Base-by-base conservation (phyloP, 139 green algal species). In the Medakamo hakoo region DNA sequence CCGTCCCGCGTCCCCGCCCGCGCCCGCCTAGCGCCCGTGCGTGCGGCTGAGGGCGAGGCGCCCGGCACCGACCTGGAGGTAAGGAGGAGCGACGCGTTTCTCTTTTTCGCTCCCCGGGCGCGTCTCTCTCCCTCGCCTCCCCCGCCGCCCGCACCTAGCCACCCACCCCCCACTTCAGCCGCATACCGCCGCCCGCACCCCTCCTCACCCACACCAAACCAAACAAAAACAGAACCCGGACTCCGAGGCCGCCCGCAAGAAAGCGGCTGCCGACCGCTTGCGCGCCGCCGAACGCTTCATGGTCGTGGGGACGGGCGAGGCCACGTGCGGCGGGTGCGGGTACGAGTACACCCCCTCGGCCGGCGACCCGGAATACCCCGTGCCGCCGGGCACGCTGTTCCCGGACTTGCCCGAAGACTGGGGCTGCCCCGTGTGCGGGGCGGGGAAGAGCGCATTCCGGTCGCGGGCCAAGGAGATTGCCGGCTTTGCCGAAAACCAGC, bases 401-500 rank as follows among this genome's bases (percentile, higher is more conserved):
- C 48, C 84, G 80, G 70, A 89, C 1, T 66, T 96, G 27, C 91
- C 91, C 2, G 78, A 79, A 1, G 91, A 98, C 60, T 98, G 92
- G 73, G 59, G 78, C n/a, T 98, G 91, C 68, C 91, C 91, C 21
- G 79, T 89, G 21, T 98, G 91, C 66, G 84, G 82, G 25, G 82
- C 86, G 1, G 64, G 71, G 23, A 90, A 91, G 71, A 55, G 30
- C 5, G 71, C 76, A 24, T 98, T 98, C 73, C 48, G 86, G 62
- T 71, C 63, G 27, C 87, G 79, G 66, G 76, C 81, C 40, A 65
- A 71, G 30, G 76, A 86, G 32, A 70, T 97, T 20, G 90, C 90
- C 0, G 90, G 90, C 19, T 97, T 97, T 76, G 87, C 84, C 4
- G 82, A 92, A 68, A 98, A 98, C 77, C 88, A 95, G 74, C 73